A percentile compares a stretch with the other conserved stretches of the same genome.
These are phyloP conservation scores for Tetraselmis striata DNA, from an alignment of 139 green algal species.

Conservation along the genomic window DNA sequence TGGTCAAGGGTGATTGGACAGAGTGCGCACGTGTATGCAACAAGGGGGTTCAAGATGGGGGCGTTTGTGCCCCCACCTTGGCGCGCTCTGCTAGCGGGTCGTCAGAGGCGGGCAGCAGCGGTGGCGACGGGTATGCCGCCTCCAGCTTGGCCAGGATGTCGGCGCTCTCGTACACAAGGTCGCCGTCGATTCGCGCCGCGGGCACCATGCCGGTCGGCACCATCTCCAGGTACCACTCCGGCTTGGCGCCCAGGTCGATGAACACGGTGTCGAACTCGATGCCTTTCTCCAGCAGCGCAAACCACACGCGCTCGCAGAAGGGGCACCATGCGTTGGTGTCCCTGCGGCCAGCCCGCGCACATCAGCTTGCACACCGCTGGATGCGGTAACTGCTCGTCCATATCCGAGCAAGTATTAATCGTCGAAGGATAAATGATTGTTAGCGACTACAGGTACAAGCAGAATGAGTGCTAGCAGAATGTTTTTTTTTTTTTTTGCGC, in stretches of 20 bases:
- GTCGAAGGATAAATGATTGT: too few relatives aligned
- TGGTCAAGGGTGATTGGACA: neutral
- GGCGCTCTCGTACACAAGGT: conserved; percentile 24
- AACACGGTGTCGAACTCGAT: conserved; percentile 27
- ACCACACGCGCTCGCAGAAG: conserved; percentile 19
- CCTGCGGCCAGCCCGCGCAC: too few relatives aligned
- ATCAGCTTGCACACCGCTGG: too few relatives aligned
- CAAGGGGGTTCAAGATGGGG: neutral
- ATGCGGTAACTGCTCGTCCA: too few relatives aligned
- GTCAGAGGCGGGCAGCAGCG: conserved; percentile 6
- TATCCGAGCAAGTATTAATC: too few relatives aligned
- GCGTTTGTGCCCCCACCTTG: neutral
- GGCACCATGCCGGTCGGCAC: conserved; percentile 17
- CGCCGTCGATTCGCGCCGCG: conserved; percentile 17
- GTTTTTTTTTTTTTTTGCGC: too few relatives aligned
- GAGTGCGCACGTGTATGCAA: neutral
- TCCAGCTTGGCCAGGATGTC: conserved; percentile 26
- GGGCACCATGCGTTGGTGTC: conserved; percentile 34
- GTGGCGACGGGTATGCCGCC: conserved; percentile 15
- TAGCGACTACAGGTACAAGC: too few relatives aligned
- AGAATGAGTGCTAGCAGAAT: too few relatives aligned
- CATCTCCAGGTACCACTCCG: conserved; percentile 26
- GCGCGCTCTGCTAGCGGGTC: neutral
- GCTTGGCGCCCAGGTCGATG: conserved; percentile 29
- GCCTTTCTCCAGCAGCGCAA: conserved; percentile 26